phyloP scores from a whole-genome alignment of 805 yeast genomes.

The Ogataea angusta region DNA sequence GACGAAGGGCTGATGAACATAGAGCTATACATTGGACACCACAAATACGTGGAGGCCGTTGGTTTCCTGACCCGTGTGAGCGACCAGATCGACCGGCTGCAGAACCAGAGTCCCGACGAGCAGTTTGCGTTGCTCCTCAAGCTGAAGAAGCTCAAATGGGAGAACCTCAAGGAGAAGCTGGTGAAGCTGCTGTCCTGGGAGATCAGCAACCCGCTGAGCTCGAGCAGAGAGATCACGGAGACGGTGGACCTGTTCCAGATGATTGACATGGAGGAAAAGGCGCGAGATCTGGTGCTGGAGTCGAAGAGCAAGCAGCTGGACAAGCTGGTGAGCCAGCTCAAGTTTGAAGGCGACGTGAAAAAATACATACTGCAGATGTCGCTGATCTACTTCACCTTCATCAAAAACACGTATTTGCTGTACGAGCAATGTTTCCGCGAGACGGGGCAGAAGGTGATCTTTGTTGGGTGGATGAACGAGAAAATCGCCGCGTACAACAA shows the following conservation, averaged over 20 bases:
- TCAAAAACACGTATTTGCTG: slow-evolving; percentile 54
- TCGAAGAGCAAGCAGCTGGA: slow-evolving; percentile 46
- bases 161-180: slow-evolving; percentile 21
- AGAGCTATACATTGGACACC: slow-evolving; percentile 48
- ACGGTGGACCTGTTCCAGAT: slow-evolving; percentile 31
- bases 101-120: slow-evolving; percentile 18
- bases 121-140: slow-evolving; percentile 15
- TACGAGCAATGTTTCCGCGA: slow-evolving; percentile 48
- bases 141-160: slow-evolving; percentile 25
- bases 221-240: slow-evolving; percentile 16
- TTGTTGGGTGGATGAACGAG: slow-evolving; percentile 75
- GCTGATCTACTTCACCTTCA: slow-evolving; percentile 56
- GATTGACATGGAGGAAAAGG: slow-evolving; percentile 45
- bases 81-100: slow-evolving; percentile 20
- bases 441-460: slow-evolving; percentile 24
- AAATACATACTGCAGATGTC: slow-evolving; percentile 59
- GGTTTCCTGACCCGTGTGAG: slow-evolving; percentile 26
- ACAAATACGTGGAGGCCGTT: slow-evolving; percentile 43
- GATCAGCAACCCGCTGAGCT: slow-evolving; percentile 19
- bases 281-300: slow-evolving; percentile 46
- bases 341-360: slow-evolving; percentile 52
- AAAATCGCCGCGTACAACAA: slow-evolving; percentile 59
- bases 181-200: slow-evolving; percentile 22
- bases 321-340: slow-evolving; percentile 46
- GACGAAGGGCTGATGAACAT: slow-evolving; percentile 50